Evolutionary conservation across 139 green algal genomes (phyloP).

Genomic region (Picochlorum sp.): DNA sequence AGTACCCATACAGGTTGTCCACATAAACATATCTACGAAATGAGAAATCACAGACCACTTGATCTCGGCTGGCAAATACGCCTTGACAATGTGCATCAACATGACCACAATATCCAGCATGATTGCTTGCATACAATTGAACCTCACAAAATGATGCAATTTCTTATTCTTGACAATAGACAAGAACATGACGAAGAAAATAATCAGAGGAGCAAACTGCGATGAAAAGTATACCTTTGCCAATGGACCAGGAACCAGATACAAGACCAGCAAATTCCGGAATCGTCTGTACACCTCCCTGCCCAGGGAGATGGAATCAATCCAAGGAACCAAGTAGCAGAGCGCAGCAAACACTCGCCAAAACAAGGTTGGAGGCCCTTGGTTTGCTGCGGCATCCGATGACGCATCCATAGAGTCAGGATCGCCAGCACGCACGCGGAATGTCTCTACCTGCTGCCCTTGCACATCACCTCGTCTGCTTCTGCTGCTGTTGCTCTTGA

Average conservation of each 20-base stretch:
- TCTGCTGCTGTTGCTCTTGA: not conserved
- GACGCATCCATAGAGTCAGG: conserved; percentile 16
- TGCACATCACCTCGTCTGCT: not conserved
- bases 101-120: conserved; percentile 70
- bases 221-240: conserved; percentile 48
- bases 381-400: conserved; percentile 9
- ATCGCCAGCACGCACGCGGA: not conserved
- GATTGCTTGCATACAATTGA: conserved; percentile 64
- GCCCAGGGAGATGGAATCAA: conserved; percentile 43
- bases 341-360: conserved; percentile 46
- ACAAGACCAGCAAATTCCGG: conserved; percentile 35
- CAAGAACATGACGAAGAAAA: conserved; percentile 72
- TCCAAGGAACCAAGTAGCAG: conserved; percentile 61
- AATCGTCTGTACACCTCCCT: conserved; percentile 39
- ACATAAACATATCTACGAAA: conserved; percentile 49
- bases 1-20: conserved; percentile 24
- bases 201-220: conserved; percentile 60
- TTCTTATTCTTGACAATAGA: conserved; percentile 64
- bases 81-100: conserved; percentile 53
- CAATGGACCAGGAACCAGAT: conserved; percentile 35
- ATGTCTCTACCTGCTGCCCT: not conserved
- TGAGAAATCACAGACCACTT: conserved; percentile 41
- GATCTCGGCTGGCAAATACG: conserved; percentile 56
- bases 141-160: conserved; percentile 71
- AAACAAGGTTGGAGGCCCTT: conserved; percentile 33